These are phyloP conservation scores for Cantharellus cinnabarinus DNA, from an alignment of 768 basidiomycete species.

Conservation along the genomic window DNA sequence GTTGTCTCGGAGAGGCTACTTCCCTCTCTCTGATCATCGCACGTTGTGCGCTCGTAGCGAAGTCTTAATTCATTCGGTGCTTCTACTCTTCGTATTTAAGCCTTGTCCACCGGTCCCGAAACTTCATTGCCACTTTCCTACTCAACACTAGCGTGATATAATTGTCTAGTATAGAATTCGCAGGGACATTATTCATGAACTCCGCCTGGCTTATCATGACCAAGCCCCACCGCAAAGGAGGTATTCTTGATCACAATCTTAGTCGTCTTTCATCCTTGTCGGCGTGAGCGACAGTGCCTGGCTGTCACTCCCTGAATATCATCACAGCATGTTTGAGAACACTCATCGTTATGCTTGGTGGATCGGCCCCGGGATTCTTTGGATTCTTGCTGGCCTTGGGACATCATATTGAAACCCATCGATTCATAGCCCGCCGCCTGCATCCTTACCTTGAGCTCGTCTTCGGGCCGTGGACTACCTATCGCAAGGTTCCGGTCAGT, in stretches of 20 bases:
- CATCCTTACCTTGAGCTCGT: constrained; percentile 26
- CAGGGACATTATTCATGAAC: background rate
- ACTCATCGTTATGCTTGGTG: constrained; percentile 38
- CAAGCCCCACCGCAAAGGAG: background rate
- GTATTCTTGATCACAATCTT: background rate
- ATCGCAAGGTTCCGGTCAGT: constrained; percentile 30
- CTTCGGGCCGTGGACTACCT: constrained; percentile 34
- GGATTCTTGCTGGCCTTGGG: constrained; percentile 35
- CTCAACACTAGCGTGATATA: background rate
- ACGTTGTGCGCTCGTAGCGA: background rate
- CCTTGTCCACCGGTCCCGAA: background rate
- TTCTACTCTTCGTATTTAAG: background rate
- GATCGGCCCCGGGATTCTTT: constrained; percentile 31
- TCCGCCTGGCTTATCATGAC: background rate
- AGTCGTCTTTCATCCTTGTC: background rate
- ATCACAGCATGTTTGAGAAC: constrained; percentile 34
- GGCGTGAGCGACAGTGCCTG: constrained; percentile 16
- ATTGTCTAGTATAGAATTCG: background rate
- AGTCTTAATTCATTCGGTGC: background rate
- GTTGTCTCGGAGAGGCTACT: too few relatives aligned
- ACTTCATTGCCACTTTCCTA: background rate
- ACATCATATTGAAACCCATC: background rate
- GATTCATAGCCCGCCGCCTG: constrained; percentile 19
- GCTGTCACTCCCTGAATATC: constrained; percentile 26
- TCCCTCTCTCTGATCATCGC: background rate